These are phyloP conservation scores for Halophytophthora batemanensis DNA, from an alignment of 352 stramenopile genomes.

Conservation along the genomic window DNA sequence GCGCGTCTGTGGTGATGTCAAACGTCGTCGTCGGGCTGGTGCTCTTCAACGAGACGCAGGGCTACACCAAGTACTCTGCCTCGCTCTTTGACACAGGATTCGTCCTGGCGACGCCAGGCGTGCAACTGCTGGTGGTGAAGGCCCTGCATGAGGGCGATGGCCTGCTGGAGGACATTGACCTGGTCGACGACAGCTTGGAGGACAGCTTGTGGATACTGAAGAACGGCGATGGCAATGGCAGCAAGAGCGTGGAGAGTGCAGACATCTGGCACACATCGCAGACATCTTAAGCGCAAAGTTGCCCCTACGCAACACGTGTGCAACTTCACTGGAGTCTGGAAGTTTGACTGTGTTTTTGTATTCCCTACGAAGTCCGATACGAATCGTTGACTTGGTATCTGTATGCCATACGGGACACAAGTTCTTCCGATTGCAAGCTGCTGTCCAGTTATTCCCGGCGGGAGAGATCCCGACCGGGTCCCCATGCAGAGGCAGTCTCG, in stretches of 20 bases:
- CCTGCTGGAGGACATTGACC: not conserved
- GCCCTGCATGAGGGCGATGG: conserved; percentile 2
- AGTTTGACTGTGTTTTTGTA: too few species aligned
- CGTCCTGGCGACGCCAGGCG: conserved; percentile 24
- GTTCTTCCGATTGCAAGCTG: conserved; percentile 4
- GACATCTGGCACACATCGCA: not conserved
- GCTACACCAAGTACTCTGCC: conserved; percentile 20
- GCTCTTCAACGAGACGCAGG: conserved; percentile 32
- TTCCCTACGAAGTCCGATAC: too few species aligned
- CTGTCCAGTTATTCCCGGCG: conserved; percentile 28
- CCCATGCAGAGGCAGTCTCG: conserved; percentile 11
- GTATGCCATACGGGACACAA: conserved; percentile 11
- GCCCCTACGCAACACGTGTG: not conserved
- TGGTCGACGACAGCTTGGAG: not conserved
- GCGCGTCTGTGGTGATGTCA: conserved; percentile 45
- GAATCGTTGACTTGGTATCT: conserved; percentile 13
- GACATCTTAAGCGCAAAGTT: not conserved
- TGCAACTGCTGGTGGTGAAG: conserved; percentile 35
- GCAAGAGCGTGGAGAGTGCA: not conserved
- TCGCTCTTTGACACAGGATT: conserved; percentile 25
- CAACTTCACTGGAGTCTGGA: too few species aligned
- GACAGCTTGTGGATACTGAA: too few species aligned
- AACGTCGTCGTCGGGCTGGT: conserved; percentile 42
- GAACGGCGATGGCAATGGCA: not conserved
- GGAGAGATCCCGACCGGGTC: too few species aligned